A percentile compares a stretch with the other conserved stretches of the same genome.
Conservation (phyloP, 163 green algal genomes). For the Chlorella variabilis region DNA sequence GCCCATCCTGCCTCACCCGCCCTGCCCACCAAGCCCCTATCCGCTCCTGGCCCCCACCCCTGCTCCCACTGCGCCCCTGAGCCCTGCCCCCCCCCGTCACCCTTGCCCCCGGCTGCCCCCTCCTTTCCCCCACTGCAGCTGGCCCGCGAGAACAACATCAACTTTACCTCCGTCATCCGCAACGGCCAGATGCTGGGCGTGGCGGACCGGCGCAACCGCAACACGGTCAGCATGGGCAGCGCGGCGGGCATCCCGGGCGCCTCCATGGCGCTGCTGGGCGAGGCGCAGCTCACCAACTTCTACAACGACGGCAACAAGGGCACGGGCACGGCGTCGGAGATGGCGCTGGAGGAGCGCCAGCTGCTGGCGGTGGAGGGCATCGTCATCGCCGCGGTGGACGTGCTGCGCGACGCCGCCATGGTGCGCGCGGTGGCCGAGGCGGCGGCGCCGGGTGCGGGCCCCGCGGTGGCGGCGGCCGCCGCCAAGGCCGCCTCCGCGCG, state of each 20-base stretch:
- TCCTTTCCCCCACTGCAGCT: constrained; percentile 53
- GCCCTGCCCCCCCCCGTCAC: neutral
- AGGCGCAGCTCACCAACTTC: constrained; percentile 76
- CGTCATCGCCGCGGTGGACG: constrained; percentile 87
- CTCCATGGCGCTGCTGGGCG: constrained; percentile 68
- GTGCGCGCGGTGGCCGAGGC: constrained; percentile 14
- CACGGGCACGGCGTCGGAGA: constrained; percentile 86
- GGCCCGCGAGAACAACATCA: constrained; percentile 76
- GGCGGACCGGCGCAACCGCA: constrained; percentile 76
- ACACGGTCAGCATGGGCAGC: constrained; percentile 69
- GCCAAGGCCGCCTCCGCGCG: constrained; percentile 22
- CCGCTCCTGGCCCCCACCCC: neutral
- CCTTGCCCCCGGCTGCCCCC: neutral
- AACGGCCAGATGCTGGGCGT: constrained; percentile 98
- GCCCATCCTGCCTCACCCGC: neutral
- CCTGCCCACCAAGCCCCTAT: neutral
- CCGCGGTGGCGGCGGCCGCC: constrained; percentile 5
- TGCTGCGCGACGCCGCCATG: constrained; percentile 54
- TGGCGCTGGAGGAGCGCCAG: constrained; percentile 89
- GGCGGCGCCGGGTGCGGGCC: constrained; percentile 25
- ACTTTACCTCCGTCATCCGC: constrained; percentile 90
- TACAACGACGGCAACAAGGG: constrained; percentile 94
- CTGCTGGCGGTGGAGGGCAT: constrained; percentile 90
- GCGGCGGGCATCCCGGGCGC: constrained; percentile 10
- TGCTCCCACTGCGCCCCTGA: neutral